phyloP scores from a whole-genome alignment of 176 grass and related monocot genomes.

The Areca catechu region DNA sequence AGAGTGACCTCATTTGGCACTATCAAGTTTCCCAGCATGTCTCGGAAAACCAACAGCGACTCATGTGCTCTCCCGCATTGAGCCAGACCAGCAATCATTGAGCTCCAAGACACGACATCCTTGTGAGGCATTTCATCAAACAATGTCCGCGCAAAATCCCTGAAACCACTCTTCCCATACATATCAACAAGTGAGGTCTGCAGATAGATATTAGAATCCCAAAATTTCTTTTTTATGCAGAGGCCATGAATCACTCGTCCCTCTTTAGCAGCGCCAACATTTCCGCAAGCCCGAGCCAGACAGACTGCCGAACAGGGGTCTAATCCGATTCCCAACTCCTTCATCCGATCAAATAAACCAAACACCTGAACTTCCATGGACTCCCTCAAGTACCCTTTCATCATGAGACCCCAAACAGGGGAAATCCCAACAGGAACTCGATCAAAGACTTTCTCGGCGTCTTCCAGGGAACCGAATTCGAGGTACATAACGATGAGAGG shows the following conservation, averaged over 20 bases:
- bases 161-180: slow-evolving; percentile 12
- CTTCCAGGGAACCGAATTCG: background rate
- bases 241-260: slow-evolving; percentile 4
- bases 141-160: slow-evolving; percentile 6
- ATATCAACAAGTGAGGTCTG: slow-evolving; percentile 16
- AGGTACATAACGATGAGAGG: slow-evolving; percentile 14
- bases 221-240: slow-evolving; percentile 9
- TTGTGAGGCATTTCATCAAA: slow-evolving; percentile 16
- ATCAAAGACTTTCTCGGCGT: slow-evolving; percentile 11
- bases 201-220: slow-evolving; percentile 6
- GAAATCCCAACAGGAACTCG: background rate
- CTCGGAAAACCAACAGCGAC: background rate
- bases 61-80: slow-evolving; percentile 11
- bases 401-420: slow-evolving; percentile 13
- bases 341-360: slow-evolving; percentile 4
- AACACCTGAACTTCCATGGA: slow-evolving; percentile 2
- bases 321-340: background rate
- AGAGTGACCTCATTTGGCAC: slow-evolving; percentile 10
- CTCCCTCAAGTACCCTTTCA: slow-evolving; percentile 12
- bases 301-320: slow-evolving; percentile 5
- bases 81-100: slow-evolving; percentile 5
- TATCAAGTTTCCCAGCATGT: background rate
- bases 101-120: slow-evolving; percentile 17
- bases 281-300: slow-evolving; percentile 18
- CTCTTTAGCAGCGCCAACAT: background rate